A percentile compares a stretch with the other conserved stretches of the same genome.
Conservation (phyloP, 2,329 filamentous ascomycete genomes). For the Chalaropsis ovoidea region DNA sequence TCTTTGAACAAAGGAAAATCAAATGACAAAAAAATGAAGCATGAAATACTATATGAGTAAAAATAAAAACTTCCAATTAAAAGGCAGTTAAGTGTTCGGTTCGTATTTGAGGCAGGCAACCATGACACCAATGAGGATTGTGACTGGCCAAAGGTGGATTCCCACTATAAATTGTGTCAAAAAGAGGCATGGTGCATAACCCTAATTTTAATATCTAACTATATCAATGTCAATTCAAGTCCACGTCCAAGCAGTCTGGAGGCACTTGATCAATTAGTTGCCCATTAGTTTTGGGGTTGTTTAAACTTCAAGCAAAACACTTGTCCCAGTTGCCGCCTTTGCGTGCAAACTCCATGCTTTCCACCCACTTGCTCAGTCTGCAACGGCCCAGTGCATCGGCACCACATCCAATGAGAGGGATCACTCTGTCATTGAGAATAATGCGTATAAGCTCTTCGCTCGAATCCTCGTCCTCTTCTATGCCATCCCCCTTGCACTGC, state of each 20-base stretch:
- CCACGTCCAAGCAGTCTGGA: background rate
- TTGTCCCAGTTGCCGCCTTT: slow-evolving; percentile 61
- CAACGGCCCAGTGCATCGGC: slow-evolving; percentile 64
- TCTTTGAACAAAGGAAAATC: background rate
- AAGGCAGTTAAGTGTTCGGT: background rate
- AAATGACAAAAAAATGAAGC: background rate
- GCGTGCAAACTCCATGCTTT: slow-evolving; percentile 63
- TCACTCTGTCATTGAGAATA: slow-evolving; percentile 73
- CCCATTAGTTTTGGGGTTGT: background rate
- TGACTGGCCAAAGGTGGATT: background rate
- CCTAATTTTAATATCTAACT: background rate
- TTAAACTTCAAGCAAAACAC: slow-evolving; percentile 41
- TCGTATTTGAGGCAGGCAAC: slow-evolving; percentile 5
- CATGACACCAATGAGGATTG: background rate
- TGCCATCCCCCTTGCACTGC: slow-evolving; percentile 41
- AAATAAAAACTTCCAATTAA: background rate
- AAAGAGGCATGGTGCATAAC: background rate
- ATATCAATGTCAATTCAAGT: background rate
- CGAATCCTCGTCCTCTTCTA: slow-evolving; percentile 28
- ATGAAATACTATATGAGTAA: background rate
- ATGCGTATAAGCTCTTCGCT: slow-evolving; percentile 65
- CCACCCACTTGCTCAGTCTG: slow-evolving; percentile 56
- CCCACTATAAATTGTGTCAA: background rate
- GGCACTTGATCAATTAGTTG: background rate
- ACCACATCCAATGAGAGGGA: slow-evolving; percentile 59